These are phyloP conservation scores for Scytalidium sp. DNA, from an alignment of 2,329 filamentous ascomycete species.

Conservation along the genomic window DNA sequence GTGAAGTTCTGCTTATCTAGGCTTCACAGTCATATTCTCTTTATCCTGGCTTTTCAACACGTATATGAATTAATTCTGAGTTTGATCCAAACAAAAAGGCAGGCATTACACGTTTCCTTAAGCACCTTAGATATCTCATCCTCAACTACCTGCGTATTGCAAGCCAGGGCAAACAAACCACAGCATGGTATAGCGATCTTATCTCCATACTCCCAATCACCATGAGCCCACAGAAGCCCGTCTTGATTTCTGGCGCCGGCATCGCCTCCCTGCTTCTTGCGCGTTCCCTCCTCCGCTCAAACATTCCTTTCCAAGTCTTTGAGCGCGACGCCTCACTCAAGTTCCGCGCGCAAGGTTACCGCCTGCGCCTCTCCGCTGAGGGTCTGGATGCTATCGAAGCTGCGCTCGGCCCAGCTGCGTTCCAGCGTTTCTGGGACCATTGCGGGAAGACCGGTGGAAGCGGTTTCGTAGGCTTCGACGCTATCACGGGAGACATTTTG, in stretches of 20 bases:
- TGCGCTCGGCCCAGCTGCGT: constrained; percentile 46
- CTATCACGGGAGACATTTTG: constrained; percentile 40
- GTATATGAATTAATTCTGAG: too few species aligned
- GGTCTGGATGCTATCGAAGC: constrained; percentile 60
- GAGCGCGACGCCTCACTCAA: constrained; percentile 43
- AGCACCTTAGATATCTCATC: too few species aligned
- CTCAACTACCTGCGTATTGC: too few species aligned
- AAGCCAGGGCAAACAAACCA: too few species aligned
- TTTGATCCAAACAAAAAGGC: too few species aligned
- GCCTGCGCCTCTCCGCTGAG: constrained; percentile 53
- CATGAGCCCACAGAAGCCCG: constrained; percentile 37
- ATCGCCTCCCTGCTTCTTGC: constrained; percentile 35
- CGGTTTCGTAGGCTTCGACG: constrained; percentile 49
- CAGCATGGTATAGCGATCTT: too few species aligned
- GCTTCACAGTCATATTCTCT: too few species aligned
- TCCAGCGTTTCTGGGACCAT: constrained; percentile 52
- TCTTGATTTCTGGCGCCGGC: constrained; percentile 38
- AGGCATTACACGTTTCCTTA: too few species aligned
- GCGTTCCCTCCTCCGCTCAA: constrained; percentile 29
- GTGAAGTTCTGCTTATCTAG: too few species aligned
- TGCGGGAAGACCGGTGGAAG: constrained; percentile 58
- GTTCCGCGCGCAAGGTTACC: constrained; percentile 61
- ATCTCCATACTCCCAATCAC: too few species aligned
- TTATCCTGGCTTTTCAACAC: too few species aligned
- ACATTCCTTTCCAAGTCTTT: constrained; percentile 36